Base-by-base conservation (phyloP, 352 stramenopile genomes). In the Albugo candida region DNA sequence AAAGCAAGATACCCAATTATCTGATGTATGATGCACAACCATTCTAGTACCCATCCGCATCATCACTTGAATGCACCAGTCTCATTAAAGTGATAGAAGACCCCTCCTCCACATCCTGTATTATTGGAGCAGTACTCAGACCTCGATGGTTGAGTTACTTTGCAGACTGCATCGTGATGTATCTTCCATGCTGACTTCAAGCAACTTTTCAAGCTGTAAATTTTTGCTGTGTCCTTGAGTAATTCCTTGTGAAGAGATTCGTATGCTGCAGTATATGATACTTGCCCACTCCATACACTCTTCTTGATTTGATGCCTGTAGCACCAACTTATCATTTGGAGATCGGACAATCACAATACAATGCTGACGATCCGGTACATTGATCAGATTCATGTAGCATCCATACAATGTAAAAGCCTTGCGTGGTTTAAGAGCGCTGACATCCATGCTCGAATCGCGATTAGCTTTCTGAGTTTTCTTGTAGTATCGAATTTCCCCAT, bases 231-330 rank as follows among this genome's bases (percentile, higher is more conserved):
- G 76, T 14, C 73, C 76, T 0, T 72, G 74, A 0, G 76, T 92
- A 47, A 92, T 78, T 20, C 79, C 79, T 52, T 89, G 76, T 24
- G 76, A 86, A 13, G 83, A 73, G 64, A 92, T 83, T 48, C 74
- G 71, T 50, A 92, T 92, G 52, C 63, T 83, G 63, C 79, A 92
- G 60, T 88, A 86, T 41, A 92, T 71, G 36, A 83, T 67, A 45
- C 76, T 88, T 18, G 76, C 76, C 79, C 79, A 92, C 51, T 87
- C 76, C 52, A 88, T 66, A n/a, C 76, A 74, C 49, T 92, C 74
- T n/a, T 76, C 63, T 21, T 83, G 62, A 2, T 64, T 66, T 21
- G 53, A 55, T 8, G 70, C 70, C 53, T 89, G 62, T 27, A 92
- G 56, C 45, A 92, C 76, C 16, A 92, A 54, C 52, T 92, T 92